Conservation (phyloP, 352 stramenopile species). For the Pythium angustatum region DNA sequence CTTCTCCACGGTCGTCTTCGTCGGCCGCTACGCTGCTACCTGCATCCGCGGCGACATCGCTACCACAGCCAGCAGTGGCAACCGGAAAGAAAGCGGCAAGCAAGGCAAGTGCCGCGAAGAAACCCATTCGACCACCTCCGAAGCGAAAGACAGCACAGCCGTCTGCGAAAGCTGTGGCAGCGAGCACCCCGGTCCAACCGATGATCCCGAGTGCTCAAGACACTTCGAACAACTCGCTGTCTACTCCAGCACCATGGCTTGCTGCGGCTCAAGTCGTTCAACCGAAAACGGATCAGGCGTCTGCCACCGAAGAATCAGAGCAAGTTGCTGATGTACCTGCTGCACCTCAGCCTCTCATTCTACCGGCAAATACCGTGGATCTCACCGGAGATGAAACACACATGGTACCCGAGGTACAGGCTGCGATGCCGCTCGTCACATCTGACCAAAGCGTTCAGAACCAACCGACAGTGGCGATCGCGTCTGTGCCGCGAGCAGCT, state of each 20-base stretch:
- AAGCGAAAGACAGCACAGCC: not conserved
- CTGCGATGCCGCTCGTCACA: not conserved
- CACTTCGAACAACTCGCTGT: not conserved
- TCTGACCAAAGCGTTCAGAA: not conserved
- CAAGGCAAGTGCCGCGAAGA: not conserved
- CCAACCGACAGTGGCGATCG: not conserved
- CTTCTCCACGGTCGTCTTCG: not conserved
- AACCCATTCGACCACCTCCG: not conserved
- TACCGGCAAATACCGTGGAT: conserved; percentile 6
- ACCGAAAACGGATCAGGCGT: not conserved
- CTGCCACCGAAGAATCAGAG: not conserved
- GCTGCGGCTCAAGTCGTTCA: not conserved
- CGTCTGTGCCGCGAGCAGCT: not conserved
- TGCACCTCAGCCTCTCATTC: not conserved
- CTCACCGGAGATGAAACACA: conserved; percentile 1
- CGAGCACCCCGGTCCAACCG: not conserved
- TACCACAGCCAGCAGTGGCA: not conserved
- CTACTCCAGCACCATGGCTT: not conserved
- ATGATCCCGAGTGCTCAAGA: not conserved
- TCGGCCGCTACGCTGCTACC: not conserved
- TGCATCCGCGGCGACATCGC: not conserved
- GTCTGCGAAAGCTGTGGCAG: not conserved
- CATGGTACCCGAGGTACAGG: not conserved
- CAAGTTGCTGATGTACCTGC: not conserved
- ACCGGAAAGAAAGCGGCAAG: not conserved